These are phyloP conservation scores for Mucor circinelloides DNA, from an alignment of 371 early-diverging fungal genomes.

Conservation along the genomic window DNA sequence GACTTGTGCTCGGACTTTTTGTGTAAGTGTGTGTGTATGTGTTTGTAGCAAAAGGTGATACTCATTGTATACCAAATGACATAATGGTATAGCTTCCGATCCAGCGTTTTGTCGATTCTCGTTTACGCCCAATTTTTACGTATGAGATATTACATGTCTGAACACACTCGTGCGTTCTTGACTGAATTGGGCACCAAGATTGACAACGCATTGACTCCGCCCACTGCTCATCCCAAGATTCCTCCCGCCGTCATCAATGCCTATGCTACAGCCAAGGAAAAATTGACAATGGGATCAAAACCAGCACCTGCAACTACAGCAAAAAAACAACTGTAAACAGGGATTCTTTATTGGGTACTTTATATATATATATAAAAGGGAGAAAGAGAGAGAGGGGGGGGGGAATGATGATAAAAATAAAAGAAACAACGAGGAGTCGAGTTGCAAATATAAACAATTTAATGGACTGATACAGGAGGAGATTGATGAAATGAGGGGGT, in stretches of 20 bases:
- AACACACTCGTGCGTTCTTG: conserved; percentile 13
- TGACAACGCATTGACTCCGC: conserved; percentile 17
- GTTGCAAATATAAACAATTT: not conserved
- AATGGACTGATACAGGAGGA: conserved; percentile 26
- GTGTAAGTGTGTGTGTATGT: conserved; percentile 37
- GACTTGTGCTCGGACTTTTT: conserved; percentile 62
- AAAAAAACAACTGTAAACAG: not conserved
- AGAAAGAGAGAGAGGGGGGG: not conserved
- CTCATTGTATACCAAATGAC: not conserved
- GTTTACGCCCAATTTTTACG: conserved; percentile 78
- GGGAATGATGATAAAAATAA: not conserved
- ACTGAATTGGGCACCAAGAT: not conserved
- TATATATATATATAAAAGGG: not conserved
- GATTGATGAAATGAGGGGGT: conserved; percentile 17
- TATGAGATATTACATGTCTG: conserved; percentile 64
- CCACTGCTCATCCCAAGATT: conserved; percentile 31
- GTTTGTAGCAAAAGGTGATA: conserved; percentile 6
- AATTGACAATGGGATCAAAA: not conserved
- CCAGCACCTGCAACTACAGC: not conserved
- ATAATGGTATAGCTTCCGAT: conserved; percentile 45
- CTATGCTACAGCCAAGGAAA: conserved; percentile 17
- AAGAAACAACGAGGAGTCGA: not conserved
- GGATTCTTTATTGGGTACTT: not conserved
- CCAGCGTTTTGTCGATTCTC: conserved; percentile 70
- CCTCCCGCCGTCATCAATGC: conserved; percentile 24